phyloP scores from a whole-genome alignment of 2,329 filamentous ascomycete genomes.

The Hansfordia pulvinata region DNA sequence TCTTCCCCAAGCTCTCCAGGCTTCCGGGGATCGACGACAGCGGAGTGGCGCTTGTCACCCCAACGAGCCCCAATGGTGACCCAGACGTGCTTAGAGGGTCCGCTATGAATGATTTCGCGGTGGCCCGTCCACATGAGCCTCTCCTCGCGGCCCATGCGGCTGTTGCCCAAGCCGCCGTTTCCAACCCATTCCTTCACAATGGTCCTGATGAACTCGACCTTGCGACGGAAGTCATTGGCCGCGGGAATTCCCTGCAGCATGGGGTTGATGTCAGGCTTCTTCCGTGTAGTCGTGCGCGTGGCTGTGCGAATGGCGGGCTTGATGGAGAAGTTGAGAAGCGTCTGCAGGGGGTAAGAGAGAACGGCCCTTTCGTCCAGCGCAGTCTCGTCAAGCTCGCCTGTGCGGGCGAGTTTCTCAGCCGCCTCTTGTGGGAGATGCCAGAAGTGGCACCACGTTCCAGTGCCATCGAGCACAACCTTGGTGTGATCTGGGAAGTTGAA shows the following conservation, averaged over 20 bases:
- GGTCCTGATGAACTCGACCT: constrained; percentile 58
- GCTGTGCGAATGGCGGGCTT: constrained; percentile 30
- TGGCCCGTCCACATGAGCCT: constrained; percentile 45
- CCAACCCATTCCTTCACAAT: constrained; percentile 58
- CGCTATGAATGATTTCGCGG: constrained; percentile 38
- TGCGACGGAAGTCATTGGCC: constrained; percentile 60
- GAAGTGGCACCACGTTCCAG: constrained; percentile 65
- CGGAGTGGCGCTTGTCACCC: constrained; percentile 41
- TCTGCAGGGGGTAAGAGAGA: constrained; percentile 58
- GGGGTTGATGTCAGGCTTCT: constrained; percentile 45
- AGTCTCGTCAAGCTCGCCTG: constrained; percentile 55
- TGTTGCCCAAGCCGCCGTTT: constrained; percentile 58
- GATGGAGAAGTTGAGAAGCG: constrained; percentile 53
- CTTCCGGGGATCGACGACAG: constrained; percentile 39
- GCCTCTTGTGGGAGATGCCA: constrained; percentile 64
- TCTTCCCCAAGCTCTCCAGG: constrained; percentile 41
- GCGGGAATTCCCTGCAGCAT: constrained; percentile 51
- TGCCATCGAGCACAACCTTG: constrained; percentile 64
- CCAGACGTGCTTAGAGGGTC: constrained; percentile 52
- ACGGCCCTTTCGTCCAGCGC: constrained; percentile 58
- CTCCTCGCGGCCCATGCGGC: constrained; percentile 38
- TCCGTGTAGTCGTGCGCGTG: constrained; percentile 30
- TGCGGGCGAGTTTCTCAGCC: constrained; percentile 47
- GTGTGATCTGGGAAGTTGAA: constrained; percentile 86
- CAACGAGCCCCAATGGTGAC: constrained; percentile 51